phyloP scores from a whole-genome alignment of 2,329 filamentous ascomycete genomes.

The Pseudocercospora crystallina region DNA sequence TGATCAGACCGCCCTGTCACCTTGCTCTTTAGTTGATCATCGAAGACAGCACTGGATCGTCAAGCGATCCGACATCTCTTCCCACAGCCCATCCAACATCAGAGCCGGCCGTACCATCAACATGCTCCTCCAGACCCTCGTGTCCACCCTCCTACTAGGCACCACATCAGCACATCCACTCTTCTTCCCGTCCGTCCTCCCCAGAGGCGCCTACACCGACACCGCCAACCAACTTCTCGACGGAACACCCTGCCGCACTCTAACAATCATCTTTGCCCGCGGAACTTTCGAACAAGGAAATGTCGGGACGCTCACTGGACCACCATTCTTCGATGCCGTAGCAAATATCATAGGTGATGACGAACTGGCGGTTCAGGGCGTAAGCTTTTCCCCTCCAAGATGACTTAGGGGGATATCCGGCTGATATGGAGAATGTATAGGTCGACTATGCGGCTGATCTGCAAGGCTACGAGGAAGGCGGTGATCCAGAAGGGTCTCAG shows the following conservation, averaged over 20 bases:
- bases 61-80: too few species aligned
- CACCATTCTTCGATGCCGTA: slow-evolving; percentile 48
- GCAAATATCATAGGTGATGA: slow-evolving; percentile 38
- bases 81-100: too few species aligned
- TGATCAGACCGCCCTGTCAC: too few species aligned
- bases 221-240: slow-evolving; percentile 20
- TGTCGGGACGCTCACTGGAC: slow-evolving; percentile 53
- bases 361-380: slow-evolving; percentile 53
- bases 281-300: slow-evolving; percentile 55
- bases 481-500: slow-evolving; percentile 17
- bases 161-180: too few species aligned
- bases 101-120: too few species aligned
- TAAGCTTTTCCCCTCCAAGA: slow-evolving; percentile 26
- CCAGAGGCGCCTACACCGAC: too few species aligned
- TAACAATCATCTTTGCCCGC: slow-evolving; percentile 57
- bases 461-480: slow-evolving; percentile 12
- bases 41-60: too few species aligned
- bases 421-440: not conserved
- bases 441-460: slow-evolving; percentile 12
- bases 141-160: too few species aligned
- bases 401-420: too few species aligned
- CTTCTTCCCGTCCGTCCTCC: too few species aligned
- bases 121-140: too few species aligned
- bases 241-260: slow-evolving; percentile 28
- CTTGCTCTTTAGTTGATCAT: too few species aligned